A percentile compares a stretch with the other conserved stretches of the same genome.
phyloP scores from a whole-genome alignment of 2,329 filamentous ascomycete species.

The Penicillium thymicola region DNA sequence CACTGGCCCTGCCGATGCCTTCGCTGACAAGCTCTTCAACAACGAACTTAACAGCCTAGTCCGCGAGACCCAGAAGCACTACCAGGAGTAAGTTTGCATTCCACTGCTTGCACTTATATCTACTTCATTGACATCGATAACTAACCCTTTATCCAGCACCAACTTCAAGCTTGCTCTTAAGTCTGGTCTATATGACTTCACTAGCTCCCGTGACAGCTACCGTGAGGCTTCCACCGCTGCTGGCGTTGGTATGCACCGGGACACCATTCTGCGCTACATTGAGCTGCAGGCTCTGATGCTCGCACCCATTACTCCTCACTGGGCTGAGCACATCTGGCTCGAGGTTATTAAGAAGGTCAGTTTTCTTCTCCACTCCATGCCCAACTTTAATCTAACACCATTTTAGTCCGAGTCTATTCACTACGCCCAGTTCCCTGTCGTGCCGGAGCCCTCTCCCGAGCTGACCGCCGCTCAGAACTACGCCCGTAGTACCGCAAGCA shows the following conservation, averaged over 20 bases:
- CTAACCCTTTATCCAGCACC: conserved; percentile 47
- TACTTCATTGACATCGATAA: background rate
- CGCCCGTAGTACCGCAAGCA: conserved; percentile 68
- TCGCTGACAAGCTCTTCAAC: conserved; percentile 85
- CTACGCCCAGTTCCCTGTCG: conserved; percentile 69
- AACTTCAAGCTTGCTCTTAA: conserved; percentile 86
- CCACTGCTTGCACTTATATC: background rate
- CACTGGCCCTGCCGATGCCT: conserved; percentile 68
- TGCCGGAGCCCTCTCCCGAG: conserved; percentile 61
- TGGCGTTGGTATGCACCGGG: conserved; percentile 81
- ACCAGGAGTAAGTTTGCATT: conserved; percentile 57
- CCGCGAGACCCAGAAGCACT: conserved; percentile 74
- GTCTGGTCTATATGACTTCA: conserved; percentile 84
- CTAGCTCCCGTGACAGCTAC: conserved; percentile 83
- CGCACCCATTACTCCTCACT: conserved; percentile 84
- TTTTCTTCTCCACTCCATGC: background rate
- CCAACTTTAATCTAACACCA: conserved; percentile 1
- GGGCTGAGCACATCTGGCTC: conserved; percentile 90
- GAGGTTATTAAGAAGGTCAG: conserved; percentile 73
- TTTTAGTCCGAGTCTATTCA: conserved; percentile 67
- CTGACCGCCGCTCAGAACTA: conserved; percentile 81
- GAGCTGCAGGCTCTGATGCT: conserved; percentile 82
- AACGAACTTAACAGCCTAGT: conserved; percentile 88
- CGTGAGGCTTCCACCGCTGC: conserved; percentile 75
- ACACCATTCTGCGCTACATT: conserved; percentile 74